Evolutionary conservation across 148 eudicot genomes (phyloP), one percentile per base, ranked within the genome.

Genomic region (Chenopodium quinoa): DNA sequence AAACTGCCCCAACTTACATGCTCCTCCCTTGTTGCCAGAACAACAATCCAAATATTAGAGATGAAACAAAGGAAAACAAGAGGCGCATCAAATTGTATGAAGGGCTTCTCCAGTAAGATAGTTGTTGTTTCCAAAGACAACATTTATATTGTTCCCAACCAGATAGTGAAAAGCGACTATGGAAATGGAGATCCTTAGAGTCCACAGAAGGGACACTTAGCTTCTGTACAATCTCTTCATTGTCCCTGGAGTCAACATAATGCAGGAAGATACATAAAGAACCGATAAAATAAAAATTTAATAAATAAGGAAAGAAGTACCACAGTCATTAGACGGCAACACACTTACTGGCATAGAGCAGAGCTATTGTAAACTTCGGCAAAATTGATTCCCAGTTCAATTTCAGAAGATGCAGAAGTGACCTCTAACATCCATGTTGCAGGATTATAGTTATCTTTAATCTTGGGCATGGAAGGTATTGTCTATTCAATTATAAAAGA

Each of bases 371-470:
- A 95, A 76, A 86, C 74, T 81, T 91, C 77, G 12, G 91, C 89
- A 78, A 95, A 92, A 82, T 93, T 96, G 77, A 89, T 69, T 22
- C 90, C 90, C 78, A 92, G 86, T 71, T 88, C 88, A 65, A 85
- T 81, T 91, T 95, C 98, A 82, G 91, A 58, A 40, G 95, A 91
- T 73, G 89, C 69, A 40, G 96, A 93, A 81, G 93, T 92, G 85
- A 95, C 91, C 78, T 95, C 97, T 74, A 93, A 79, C 89, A 90
- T 91, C 98, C 98, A 95, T 67, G 98, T 92, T 29, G 98, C 94
- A 72, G 97, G 98, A 82, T 95, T 95, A 86, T 88, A 90, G 37
- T 91, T 90, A 82, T 87, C 81, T 90, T 37, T 87, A 47, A 92
- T 91, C 86, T 85, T 91, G 58, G 90, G 90, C 64, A 95, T 95